phyloP scores from a whole-genome alignment of 805 yeast genomes.

The Candida morakotiae region DNA sequence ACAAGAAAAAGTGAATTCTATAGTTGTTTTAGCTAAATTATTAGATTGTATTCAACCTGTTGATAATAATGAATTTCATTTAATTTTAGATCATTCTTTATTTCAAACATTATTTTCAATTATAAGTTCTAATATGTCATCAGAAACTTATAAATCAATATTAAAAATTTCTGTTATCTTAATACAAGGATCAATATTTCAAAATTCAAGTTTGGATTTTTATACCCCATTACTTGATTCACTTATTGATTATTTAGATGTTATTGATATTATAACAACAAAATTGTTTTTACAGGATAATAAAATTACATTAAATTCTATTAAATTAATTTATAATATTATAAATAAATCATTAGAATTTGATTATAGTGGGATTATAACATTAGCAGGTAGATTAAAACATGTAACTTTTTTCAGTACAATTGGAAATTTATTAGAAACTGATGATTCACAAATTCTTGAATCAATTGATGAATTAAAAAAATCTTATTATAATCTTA shows the following conservation, averaged over 20 bases:
- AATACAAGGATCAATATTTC: constrained; percentile 42
- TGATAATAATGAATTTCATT: constrained; percentile 24
- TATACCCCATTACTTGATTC: constrained; percentile 35
- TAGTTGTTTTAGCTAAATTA: constrained; percentile 50
- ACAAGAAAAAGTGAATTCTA: constrained; percentile 48
- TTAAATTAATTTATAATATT: constrained; percentile 43
- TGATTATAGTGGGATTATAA: constrained; percentile 39
- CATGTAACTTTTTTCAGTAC: constrained; percentile 44
- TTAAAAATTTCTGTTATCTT: constrained; percentile 39
- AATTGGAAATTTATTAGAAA: constrained; percentile 36
- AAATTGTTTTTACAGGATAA: constrained; percentile 41
- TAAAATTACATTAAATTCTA: constrained; percentile 39
- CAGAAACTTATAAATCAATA: constrained; percentile 44
- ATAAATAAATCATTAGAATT: constrained; percentile 40
- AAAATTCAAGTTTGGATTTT: constrained; percentile 27
- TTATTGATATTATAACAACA: constrained; percentile 39
- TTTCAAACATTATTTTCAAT: constrained; percentile 39
- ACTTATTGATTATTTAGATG: constrained; percentile 35
- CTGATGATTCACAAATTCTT: constrained; percentile 29
- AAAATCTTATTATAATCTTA: constrained; percentile 29
- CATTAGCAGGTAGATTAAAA: constrained; percentile 44
- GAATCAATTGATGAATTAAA: constrained; percentile 30
- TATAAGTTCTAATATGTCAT: constrained; percentile 37
- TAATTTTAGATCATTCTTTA: constrained; percentile 36
- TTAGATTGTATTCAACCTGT: constrained; percentile 44